Evolutionary conservation across 495 filamentous ascomycete species (phyloP).

Genomic region (Viridothelium virens): DNA sequence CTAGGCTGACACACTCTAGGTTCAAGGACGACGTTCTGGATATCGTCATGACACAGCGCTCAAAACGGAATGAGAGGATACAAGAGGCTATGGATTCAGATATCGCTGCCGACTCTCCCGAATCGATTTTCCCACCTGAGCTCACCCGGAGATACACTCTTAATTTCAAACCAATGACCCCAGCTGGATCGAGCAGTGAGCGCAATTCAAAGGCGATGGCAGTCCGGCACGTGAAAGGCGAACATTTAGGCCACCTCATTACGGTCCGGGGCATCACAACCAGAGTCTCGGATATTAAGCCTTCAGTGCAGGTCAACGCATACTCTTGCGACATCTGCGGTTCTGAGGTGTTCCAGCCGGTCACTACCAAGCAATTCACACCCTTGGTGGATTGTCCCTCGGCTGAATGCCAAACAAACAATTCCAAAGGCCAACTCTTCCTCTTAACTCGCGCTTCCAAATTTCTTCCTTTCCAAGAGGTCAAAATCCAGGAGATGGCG

Average conservation of each 20-base stretch:
- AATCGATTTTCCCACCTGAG: conserved; percentile 74
- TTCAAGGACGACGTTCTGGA: conserved; percentile 98
- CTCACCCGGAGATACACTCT: conserved; percentile 90
- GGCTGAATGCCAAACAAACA: conserved; percentile 78
- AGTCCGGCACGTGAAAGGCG: conserved; percentile 83
- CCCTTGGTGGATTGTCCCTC: conserved; percentile 82
- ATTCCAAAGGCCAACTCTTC: conserved; percentile 86
- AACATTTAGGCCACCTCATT: conserved; percentile 87
- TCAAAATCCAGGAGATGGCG: conserved; percentile 97
- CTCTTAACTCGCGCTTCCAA: conserved; percentile 91
- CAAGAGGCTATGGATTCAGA: conserved; percentile 59
- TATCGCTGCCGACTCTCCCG: conserved; percentile 47
- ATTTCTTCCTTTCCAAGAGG: conserved; percentile 94
- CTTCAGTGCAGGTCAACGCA: conserved; percentile 90
- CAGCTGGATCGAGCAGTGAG: conserved; percentile 57
- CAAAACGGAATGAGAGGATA: conserved; percentile 73
- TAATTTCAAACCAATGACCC: conserved; percentile 84
- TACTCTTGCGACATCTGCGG: conserved; percentile 96
- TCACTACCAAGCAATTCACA: conserved; percentile 81
- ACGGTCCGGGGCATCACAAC: conserved; percentile 93
- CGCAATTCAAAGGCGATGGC: conserved; percentile 70
- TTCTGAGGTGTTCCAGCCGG: conserved; percentile 93
- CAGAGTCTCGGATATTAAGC: conserved; percentile 94
- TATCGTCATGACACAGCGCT: conserved; percentile 86
- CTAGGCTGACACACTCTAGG: conserved; percentile 35